These are phyloP conservation scores for Vaccinium macrocarpon DNA, from an alignment of 148 eudicot genomes.

Conservation along the genomic window DNA sequence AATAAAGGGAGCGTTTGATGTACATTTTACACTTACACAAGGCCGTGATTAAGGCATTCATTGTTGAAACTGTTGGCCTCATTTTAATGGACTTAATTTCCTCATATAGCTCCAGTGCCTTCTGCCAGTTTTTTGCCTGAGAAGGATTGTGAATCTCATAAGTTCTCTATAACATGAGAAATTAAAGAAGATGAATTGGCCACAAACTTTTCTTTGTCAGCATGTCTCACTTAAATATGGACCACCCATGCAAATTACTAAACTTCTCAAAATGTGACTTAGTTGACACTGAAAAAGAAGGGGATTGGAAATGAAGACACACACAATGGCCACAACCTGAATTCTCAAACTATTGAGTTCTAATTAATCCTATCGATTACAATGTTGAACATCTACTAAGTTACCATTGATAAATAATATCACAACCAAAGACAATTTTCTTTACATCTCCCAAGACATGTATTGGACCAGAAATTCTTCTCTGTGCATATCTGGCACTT, in stretches of 20 bases:
- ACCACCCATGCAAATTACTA: background rate
- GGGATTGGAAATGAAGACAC: background rate
- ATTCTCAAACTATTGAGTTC: background rate
- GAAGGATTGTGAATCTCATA: conserved; percentile 23
- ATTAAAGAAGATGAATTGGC: background rate
- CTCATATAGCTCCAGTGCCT: conserved; percentile 80
- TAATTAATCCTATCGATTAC: background rate
- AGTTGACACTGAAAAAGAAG: background rate
- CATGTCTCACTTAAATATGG: background rate
- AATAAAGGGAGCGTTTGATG: background rate
- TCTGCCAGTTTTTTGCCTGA: conserved; percentile 83
- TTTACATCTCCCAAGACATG: background rate
- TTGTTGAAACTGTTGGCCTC: conserved; percentile 73
- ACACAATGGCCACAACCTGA: background rate
- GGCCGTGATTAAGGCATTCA: conserved; percentile 91
- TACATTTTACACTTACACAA: conserved; percentile 59
- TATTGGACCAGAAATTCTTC: background rate
- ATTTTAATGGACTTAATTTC: conserved; percentile 59
- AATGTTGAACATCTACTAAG: background rate
- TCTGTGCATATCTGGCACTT: background rate
- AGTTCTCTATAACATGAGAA: conserved; percentile 8
- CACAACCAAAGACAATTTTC: background rate
- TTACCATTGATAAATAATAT: background rate
- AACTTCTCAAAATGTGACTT: background rate
- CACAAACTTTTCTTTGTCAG: background rate